Evolutionary conservation across 2,329 filamentous ascomycete species (phyloP), one percentile per base, ranked within the genome.

Genomic region (Capronia coronata): DNA sequence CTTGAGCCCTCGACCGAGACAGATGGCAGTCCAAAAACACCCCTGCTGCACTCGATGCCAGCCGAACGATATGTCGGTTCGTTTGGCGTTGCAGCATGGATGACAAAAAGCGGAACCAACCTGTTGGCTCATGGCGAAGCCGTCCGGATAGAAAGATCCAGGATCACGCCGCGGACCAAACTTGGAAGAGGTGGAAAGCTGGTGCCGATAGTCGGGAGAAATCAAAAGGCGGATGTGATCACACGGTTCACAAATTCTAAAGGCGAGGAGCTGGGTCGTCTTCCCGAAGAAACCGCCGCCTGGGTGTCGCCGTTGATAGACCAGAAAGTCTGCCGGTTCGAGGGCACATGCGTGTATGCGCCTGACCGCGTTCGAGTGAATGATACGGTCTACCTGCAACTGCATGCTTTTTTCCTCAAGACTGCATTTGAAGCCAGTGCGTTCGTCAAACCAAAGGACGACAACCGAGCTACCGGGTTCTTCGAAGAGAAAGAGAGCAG

Each of bases 271-370:
- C 78, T 98, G 41, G 93, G 93, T 2, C 78, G 93, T 52, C 68
- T 98, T 30, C 83, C 89, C 22, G 91, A 90, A 61, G 90, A 97
- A 27, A 83, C 82, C 3, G 89, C 93, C 2, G 80, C 82, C 52
- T 98, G 93, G 90, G 86, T 97, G 4, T 95, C 93, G 2, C 84
- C 89, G 0, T 70, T 98, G 59, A 81, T 97, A 44, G 93, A 98
- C 62, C 89, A 97, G 65, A 84, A 85, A 25, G 77, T 96, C 2
- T 96, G 90, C 71, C 78, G 72, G 18, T 94, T 98, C 54, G 86
- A 94, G 59, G 93, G 86, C 4, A 81, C 78, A 10, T 95, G 89
- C 62, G 88, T 98, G 1, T 97, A 86, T 66, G 87, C 87, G 0
- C 90, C 90, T 0, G 91, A 97, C 48, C 75, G 80, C 40, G 68